Evolutionary conservation across 164 flowering plant species (phyloP), one percentile per base, ranked within the genome.

Genomic region (Magnolia kwangsiensis): DNA sequence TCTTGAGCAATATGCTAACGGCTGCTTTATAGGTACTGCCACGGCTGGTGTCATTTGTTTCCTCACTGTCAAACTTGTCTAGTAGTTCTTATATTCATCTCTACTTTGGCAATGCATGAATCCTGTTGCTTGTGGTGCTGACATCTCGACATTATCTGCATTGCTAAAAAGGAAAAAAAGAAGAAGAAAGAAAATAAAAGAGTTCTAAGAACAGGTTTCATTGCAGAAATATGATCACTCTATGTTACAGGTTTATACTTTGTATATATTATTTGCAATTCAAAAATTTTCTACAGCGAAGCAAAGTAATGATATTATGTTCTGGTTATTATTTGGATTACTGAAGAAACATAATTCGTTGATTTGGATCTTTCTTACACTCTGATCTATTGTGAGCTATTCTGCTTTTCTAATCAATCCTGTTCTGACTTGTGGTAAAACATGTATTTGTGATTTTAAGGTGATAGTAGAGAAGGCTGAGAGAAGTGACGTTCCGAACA

Each of bases 381-480:
- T 55, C 4, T 55, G 61, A 55, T 55, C 61, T 55, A 16, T 55
- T 37, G 18, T 55, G 16, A 16, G 61, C 18, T 55, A 16, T 16
- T 55, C 61, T 55, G 61, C 19, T 55, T 55, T 16, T 55, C 16
- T 55, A 55, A 11, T 55, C 18, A 55, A 55, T 55, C 16, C 61
- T 55, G 61, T 55, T 55, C 61, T 55, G 61, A 55, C 72, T 19
- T 49, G 49, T 19, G 2, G 45, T 49, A 29, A 68, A 2, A 49
- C 21, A 19, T 45, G 13, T 70, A 49, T 29, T 70, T 70, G 18
- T 70, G 63, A 72, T 51, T 59, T 67, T 23, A 67, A 88, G 91
- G 91, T 92, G 74, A 92, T 92, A 66, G 97, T 92, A 85, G 91
- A 92, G 85, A 92, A 88, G 80, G 93, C 92, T 0, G 95, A 90